These are phyloP conservation scores for Rhododendron kiyosumense DNA, from an alignment of 148 eudicot species.

Conservation along the genomic window DNA sequence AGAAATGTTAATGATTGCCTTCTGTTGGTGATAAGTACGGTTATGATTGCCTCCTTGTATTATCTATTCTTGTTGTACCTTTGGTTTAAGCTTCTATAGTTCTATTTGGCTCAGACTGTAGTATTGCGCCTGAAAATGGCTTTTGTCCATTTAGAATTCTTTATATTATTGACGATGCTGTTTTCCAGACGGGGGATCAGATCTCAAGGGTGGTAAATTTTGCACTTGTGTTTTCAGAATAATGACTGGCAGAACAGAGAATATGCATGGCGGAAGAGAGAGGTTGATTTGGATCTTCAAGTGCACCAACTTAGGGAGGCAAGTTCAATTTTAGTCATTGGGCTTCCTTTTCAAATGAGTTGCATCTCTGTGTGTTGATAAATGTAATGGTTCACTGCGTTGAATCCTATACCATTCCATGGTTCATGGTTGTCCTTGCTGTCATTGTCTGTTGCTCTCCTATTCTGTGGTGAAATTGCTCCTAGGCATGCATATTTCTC, in stretches of 20 bases:
- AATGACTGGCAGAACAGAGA: slow-evolving; percentile 54
- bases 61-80: background rate
- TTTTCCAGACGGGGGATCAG: background rate
- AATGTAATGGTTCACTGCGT: background rate
- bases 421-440: background rate
- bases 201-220: background rate
- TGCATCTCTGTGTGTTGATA: background rate
- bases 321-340: background rate
- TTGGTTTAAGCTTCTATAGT: background rate
- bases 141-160: background rate
- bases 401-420: background rate
- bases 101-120: background rate
- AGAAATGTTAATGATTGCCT: background rate
- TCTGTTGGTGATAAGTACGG: background rate
- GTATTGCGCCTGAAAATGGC: background rate
- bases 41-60: background rate
- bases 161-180: background rate
- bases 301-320: slow-evolving; percentile 50
- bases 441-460: slow-evolving; percentile 1
- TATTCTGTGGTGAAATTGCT: background rate
- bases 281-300: slow-evolving; percentile 44
- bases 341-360: background rate
- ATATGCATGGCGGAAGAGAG: slow-evolving; percentile 48
- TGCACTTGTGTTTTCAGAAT: slow-evolving; percentile 33
- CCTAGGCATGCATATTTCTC: background rate